Evolutionary conservation across 164 flowering plant species (phyloP), one percentile per base, ranked within the genome.

Genomic region (Magnolia officinalis): DNA sequence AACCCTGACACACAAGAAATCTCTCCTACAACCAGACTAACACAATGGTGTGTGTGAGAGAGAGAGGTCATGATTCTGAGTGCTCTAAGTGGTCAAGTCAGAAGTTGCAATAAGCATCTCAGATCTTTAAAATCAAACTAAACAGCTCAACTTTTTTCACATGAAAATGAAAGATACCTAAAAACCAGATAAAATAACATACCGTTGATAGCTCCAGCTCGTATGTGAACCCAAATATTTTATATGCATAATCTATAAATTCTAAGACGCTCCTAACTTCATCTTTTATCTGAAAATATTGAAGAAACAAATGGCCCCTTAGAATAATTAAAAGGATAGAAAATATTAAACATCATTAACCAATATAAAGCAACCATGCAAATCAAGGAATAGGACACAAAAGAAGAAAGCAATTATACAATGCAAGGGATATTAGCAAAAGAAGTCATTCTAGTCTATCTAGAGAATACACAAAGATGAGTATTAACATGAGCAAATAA

Each of bases 141-240:
- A 55, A 16, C 61, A 55, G 13, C 61, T 55, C 71, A 31, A 11
- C 71, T 26, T 8, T 68, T 61, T 59, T 24, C n/a, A 19, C 6
- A 14, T 50, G 49, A 50, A 72, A 63, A 45, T 7, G 59, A 59
- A 63, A 24, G 63, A 75, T 1, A 18, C 20, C 14, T 18, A 49
- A 70, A 24, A 8, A 70, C 59, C 68, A 13, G 55, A 45, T n/a
- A 74, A 31, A 67, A 72, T 37, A 13, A 2, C 89, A 63, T 91
- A 94, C 99, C 80, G 99, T 96, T 37, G 99, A 96, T 74, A 96
- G 84, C 88, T 96, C 96, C 83, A 96, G 85, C 75, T 96, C 98
- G 83, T 87, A 96, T 20, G 97, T 92, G 85, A 96, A 96, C 66
- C 99, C 97, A 87, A 96, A 96, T 77, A 88, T 75, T 51, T 80